phyloP scores from a whole-genome alignment of 2,329 filamentous ascomycete genomes.

The Colletotrichum sp. region DNA sequence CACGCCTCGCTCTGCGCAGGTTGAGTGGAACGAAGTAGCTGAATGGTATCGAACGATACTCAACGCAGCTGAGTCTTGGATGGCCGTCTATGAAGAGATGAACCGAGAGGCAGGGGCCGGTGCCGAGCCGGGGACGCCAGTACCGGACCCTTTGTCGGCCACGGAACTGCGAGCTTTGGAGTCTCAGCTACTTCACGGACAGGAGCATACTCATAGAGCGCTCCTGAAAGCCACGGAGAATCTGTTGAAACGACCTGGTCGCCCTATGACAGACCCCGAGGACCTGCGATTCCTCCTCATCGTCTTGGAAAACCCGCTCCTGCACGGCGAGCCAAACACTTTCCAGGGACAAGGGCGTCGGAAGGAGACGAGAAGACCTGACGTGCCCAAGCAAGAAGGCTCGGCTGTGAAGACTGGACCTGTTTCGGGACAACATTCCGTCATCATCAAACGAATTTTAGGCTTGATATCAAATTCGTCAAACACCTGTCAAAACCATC shows the following conservation, averaged over 20 bases:
- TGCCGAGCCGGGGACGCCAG: neutral
- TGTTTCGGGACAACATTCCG: slow-evolving; percentile 73
- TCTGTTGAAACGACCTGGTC: slow-evolving; percentile 79
- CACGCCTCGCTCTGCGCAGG: slow-evolving; percentile 66
- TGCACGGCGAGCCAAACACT: slow-evolving; percentile 54
- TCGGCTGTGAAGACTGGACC: slow-evolving; percentile 41
- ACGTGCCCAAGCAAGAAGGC: neutral
- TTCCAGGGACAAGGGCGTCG: slow-evolving; percentile 38
- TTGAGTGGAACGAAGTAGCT: slow-evolving; percentile 75
- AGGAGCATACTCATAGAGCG: slow-evolving; percentile 71
- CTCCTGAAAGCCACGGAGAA: slow-evolving; percentile 81
- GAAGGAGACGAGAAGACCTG: neutral
- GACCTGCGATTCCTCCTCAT: slow-evolving; percentile 82
- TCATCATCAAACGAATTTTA: slow-evolving; percentile 83
- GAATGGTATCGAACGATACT: slow-evolving; percentile 78
- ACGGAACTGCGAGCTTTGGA: slow-evolving; percentile 51
- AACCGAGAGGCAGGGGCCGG: slow-evolving; percentile 33
- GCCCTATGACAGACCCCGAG: slow-evolving; percentile 69
- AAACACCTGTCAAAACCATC: slow-evolving; percentile 75
- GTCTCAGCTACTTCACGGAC: slow-evolving; percentile 56
- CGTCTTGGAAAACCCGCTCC: slow-evolving; percentile 77
- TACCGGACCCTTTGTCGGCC: slow-evolving; percentile 30
- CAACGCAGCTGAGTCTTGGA: slow-evolving; percentile 73
- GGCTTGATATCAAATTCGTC: slow-evolving; percentile 80
- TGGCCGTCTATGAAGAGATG: slow-evolving; percentile 61